phyloP scores from a whole-genome alignment of 2,329 filamentous ascomycete species.

The Fonsecaea multimorphosa region DNA sequence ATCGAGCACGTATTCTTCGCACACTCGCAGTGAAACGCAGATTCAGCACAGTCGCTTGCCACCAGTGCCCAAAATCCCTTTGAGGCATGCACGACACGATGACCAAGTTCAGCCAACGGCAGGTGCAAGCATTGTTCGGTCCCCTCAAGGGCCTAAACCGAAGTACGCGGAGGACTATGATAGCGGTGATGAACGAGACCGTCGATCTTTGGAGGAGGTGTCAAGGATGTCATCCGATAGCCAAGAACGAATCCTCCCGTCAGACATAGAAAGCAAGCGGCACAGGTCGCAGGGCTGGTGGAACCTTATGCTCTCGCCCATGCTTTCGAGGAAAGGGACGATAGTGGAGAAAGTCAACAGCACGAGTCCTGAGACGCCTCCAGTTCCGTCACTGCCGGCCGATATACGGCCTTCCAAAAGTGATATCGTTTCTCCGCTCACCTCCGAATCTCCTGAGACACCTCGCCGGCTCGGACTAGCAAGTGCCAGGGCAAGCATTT shows the following conservation, averaged over 20 bases:
- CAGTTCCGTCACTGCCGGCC: conserved; percentile 26
- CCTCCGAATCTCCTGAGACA: conserved; percentile 46
- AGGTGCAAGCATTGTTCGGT: conserved; percentile 13
- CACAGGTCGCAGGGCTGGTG: conserved; percentile 58
- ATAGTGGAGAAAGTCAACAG: conserved; percentile 42
- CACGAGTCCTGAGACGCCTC: conserved; percentile 21
- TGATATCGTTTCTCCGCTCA: conserved; percentile 32
- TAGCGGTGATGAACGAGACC: conserved; percentile 15
- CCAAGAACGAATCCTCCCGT: conserved; percentile 42
- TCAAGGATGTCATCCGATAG: conserved; percentile 42
- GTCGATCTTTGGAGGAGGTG: conserved; percentile 3
- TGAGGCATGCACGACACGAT: background rate
- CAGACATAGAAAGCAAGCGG: conserved; percentile 40
- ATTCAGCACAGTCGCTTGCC: conserved; percentile 42
- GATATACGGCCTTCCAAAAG: conserved; percentile 14
- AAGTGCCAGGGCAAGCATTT: conserved; percentile 36
- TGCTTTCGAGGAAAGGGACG: conserved; percentile 49
- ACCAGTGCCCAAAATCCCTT: conserved; percentile 51
- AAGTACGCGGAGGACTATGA: background rate
- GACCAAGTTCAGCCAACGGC: background rate
- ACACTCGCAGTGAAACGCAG: conserved; percentile 40
- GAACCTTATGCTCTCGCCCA: conserved; percentile 55
- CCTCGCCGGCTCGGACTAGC: conserved; percentile 39
- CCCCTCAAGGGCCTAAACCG: background rate
- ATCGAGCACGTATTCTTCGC: conserved; percentile 53